Percentiles rank a stretch among this genome's conserved stretches.
These are phyloP conservation scores for Candida maltosa DNA, from an alignment of 805 yeast genomes.

Conservation along the genomic window DNA sequence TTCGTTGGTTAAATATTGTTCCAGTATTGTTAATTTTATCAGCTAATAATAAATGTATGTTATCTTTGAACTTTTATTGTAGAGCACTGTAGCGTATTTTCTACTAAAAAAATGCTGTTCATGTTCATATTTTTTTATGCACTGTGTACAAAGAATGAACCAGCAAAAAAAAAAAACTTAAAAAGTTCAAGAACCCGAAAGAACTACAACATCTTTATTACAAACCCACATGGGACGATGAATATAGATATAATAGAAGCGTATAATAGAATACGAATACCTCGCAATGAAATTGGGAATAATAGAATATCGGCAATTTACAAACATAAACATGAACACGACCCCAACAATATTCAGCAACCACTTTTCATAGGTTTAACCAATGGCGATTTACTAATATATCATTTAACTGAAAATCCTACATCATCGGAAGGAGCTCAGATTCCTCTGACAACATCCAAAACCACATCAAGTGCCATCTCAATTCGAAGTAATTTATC, in stretches of 20 bases:
- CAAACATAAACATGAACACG: no score
- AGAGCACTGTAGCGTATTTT: no score
- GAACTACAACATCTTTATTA: not conserved
- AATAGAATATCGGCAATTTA: no score
- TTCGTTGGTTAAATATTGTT: constrained; percentile 69
- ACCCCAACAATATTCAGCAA: no score
- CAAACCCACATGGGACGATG: constrained; percentile 18
- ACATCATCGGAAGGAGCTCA: constrained; percentile 12
- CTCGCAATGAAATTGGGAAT: constrained; percentile 7
- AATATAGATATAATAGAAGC: constrained; percentile 39
- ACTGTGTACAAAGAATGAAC: not conserved
- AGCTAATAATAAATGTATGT: constrained; percentile 5
- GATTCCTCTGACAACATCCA: constrained; percentile 1
- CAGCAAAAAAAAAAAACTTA: not conserved
- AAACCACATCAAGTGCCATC: constrained; percentile 7
- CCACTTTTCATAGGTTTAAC: constrained; percentile 29
- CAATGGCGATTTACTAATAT: constrained; percentile 33
- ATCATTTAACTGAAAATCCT: constrained; percentile 12
- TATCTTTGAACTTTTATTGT: no score
- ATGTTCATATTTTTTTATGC: no score
- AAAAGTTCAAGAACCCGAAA: not conserved
- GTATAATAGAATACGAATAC: constrained; percentile 28
- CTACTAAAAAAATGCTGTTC: no score
- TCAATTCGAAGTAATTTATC: not conserved
- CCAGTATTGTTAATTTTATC: constrained; percentile 71